Percentiles rank a stretch among this genome's conserved stretches.
Conservation (phyloP, 352 stramenopile species). For the Globisporangium alternatum region DNA sequence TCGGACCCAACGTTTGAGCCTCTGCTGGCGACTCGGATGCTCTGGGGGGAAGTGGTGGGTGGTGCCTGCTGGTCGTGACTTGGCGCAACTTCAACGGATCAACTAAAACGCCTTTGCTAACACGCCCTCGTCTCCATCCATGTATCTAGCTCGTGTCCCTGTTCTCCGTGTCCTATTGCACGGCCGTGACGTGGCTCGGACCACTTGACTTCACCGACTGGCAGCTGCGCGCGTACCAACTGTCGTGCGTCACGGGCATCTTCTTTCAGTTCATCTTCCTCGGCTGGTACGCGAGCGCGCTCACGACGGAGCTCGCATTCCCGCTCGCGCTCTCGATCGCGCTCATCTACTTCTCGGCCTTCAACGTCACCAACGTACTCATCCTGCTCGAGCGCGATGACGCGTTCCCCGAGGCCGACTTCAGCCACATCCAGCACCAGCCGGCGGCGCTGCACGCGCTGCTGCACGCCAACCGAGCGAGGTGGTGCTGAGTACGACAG, state of each 20-base stretch:
- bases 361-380: conserved; percentile 60
- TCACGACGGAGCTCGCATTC: conserved; percentile 32
- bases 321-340: conserved; percentile 29
- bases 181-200: conserved; percentile 44
- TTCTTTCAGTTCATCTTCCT: conserved; percentile 41
- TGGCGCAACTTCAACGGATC: too few relatives aligned
- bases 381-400: conserved; percentile 45
- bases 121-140: not conserved
- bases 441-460: not conserved
- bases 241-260: conserved; percentile 33
- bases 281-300: conserved; percentile 20
- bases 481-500: conserved; percentile 19
- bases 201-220: conserved; percentile 48
- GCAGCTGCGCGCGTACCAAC: conserved; percentile 39
- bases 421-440: conserved; percentile 1
- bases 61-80: not conserved
- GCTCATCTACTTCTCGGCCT: conserved; percentile 41
- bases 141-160: conserved; percentile 37
- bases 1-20: conserved; percentile 28
- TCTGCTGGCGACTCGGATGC: conserved; percentile 26
- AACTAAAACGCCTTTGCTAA: not conserved
- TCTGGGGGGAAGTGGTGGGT: conserved; percentile 35
- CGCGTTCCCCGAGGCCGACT: conserved; percentile 4
- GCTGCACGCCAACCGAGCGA: conserved; percentile 22
- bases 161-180: conserved; percentile 43